Base-by-base conservation (phyloP, 805 yeast species). In the Cyberlindnera amylophila region DNA sequence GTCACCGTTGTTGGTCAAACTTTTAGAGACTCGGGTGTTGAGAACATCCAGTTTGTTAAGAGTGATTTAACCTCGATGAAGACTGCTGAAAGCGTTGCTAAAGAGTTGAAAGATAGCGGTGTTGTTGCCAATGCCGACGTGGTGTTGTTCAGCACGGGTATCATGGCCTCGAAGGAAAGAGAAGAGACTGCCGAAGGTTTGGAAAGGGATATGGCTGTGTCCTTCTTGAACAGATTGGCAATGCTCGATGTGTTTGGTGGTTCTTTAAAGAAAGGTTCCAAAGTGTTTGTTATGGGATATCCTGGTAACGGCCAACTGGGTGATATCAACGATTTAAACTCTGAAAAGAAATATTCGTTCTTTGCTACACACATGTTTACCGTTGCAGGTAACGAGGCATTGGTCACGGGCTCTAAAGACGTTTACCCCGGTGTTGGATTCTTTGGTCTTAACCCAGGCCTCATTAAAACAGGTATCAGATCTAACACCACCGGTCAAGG, bases 311-410 rank as follows among this genome's bases (percentile, higher is more conserved):
- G 52, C 14, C 43, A 61, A 34, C 10, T 59, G 31, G 73, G 72
- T 9, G 45, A 53, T 8, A 51, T 58, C 23, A 62, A 62, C 11
- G 69, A 69, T 47, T 42, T 67, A 38, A 68, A 68, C 39, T 57
- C 59, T 12, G 69, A 64, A 12, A 44, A 51, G 16, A 41, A 38
- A 1, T 69, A 69, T 49, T 51, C 54, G 9, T 53, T 54, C 10
- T 30, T 46, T 27, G 41, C 38, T 7, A 61, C 69, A 3, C 73
- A 69, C 43, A 58, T 61, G 65, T 66, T 55, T 38, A 68, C 72
- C 0, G 71, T 69, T n/a, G 72, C 72, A 2, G 70, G 69, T 1
- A 69, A 69, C 42, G 73, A 69, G 45, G 55, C 66, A 1, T 44
- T 68, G 18, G 70, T 67, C 2, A 31, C 49, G 8, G 53, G 56